These are phyloP conservation scores for Fusarium napiforme DNA, from an alignment of 2,329 filamentous ascomycete species.

Conservation along the genomic window DNA sequence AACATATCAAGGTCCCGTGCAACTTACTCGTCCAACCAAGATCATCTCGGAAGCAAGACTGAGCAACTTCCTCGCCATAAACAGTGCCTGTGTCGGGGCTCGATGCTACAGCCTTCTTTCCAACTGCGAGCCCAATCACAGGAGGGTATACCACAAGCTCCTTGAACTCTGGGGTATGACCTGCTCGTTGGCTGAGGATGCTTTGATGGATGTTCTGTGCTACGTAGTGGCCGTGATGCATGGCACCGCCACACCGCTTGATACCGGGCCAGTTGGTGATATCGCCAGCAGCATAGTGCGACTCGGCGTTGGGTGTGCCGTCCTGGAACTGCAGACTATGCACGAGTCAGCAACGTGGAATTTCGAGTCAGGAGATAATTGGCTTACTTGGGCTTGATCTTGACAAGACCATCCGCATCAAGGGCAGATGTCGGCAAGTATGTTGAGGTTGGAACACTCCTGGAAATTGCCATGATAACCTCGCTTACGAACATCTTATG, in stretches of 20 bases:
- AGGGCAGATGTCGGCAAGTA: conserved; percentile 70
- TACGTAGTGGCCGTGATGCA: conserved; percentile 76
- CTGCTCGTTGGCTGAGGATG: conserved; percentile 59
- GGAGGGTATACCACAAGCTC: conserved; percentile 66
- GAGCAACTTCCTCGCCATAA: conserved; percentile 70
- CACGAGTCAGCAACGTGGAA: background rate
- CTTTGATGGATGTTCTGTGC: conserved; percentile 75
- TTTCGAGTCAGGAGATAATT: background rate
- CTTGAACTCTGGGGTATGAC: conserved; percentile 57
- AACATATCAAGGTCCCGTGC: too few relatives aligned
- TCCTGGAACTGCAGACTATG: conserved; percentile 64
- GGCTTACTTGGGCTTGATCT: conserved; percentile 65
- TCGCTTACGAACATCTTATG: conserved; percentile 68
- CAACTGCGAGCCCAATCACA: conserved; percentile 78
- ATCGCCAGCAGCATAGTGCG: conserved; percentile 78
- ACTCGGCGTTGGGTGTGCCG: conserved; percentile 64
- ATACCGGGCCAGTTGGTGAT: conserved; percentile 78
- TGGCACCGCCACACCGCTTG: conserved; percentile 80
- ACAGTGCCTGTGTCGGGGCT: conserved; percentile 66
- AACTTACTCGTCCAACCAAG: conserved; percentile 71
- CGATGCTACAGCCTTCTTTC: conserved; percentile 74
- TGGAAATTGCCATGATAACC: conserved; percentile 76
- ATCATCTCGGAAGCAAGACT: conserved; percentile 74
- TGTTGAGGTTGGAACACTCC: conserved; percentile 68
- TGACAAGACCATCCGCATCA: conserved; percentile 73